Base-by-base conservation (phyloP, 75 land plant genomes). In the Isoetes taiwanensis region DNA sequence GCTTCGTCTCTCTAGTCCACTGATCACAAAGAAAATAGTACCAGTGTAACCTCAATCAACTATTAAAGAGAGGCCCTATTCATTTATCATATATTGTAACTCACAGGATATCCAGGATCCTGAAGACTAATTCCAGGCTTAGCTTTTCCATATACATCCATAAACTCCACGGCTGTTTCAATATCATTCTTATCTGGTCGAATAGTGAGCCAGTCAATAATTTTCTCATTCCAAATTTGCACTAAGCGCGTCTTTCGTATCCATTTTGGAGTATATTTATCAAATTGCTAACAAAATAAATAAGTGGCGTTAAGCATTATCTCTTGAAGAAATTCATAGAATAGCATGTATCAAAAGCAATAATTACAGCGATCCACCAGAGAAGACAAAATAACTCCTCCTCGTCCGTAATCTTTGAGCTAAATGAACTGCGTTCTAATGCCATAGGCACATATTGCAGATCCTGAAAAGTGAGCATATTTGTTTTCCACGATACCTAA, bases 1-100 rank as follows among this genome's bases (percentile, higher is more conserved):
- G 76, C 70, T 93, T 93, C 12, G 70, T 64, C 64, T 87, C 89
- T 57, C 79, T 72, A 28, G 85, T 81, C 95, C 95, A 93, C 86
- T 86, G 40, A 38, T 8, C 4, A 3, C 5, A 46, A n/a, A 46
- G 6, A 6, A 6, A 8, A 6, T 16, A 40, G 11, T 25, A 58
- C 52, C 21, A n/a, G 9, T n/a, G 14, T n/a, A 48, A 48, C 52
- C 21, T 48, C 52, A 48, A n/a, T 19, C 21, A 8, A 20, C 52
- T n/a, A n/a, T 14, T 20, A 48, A 8, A 14, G 14, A 8, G 19
- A n/a, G 19, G 8, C 12, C n/a, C n/a, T n/a, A n/a, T n/a, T n/a
- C n/a, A n/a, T n/a, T n/a, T n/a, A n/a, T 8, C 52, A 48, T 8
- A 48, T n/a, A 48, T 20, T n/a, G 21, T 48, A 20, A 17, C 71